A percentile compares a stretch with the other conserved stretches of the same genome.
phyloP scores from a whole-genome alignment of 108 stramenopile genomes.

The Nitzschia palea region DNA sequence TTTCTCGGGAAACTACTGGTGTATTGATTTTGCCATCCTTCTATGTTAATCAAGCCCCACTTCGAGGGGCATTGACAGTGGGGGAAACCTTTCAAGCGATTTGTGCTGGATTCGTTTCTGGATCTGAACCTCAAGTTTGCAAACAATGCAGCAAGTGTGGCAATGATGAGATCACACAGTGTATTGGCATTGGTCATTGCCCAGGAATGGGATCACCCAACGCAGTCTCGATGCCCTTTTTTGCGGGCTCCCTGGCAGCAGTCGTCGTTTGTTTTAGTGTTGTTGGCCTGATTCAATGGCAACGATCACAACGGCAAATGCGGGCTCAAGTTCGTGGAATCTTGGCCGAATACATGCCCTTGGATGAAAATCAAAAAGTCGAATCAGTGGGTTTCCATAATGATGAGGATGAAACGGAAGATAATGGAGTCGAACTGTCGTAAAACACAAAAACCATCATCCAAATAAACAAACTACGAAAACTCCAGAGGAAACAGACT shows the following conservation, averaged over 20 bases:
- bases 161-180: slow-evolving; percentile 25
- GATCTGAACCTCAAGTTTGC: slow-evolving; percentile 77
- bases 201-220: slow-evolving; percentile 5
- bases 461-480: not conserved
- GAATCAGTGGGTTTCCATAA: slow-evolving; percentile 26
- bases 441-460: not conserved
- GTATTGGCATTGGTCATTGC: slow-evolving; percentile 27
- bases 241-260: slow-evolving; percentile 19
- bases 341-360: slow-evolving; percentile 94
- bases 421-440: slow-evolving; percentile 8
- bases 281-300: slow-evolving; percentile 72
- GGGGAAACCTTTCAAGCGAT: slow-evolving; percentile 86
- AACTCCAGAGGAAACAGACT: too few relatives aligned
- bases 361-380: slow-evolving; percentile 65
- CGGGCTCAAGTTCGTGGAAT: slow-evolving; percentile 91
- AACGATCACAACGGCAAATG: slow-evolving; percentile 81
- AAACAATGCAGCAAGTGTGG: slow-evolving; percentile 34
- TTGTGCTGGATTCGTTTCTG: slow-evolving; percentile 83
- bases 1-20: slow-evolving; percentile 46
- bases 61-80: slow-evolving; percentile 75
- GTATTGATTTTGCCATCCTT: slow-evolving; percentile 82
- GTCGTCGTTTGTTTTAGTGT: slow-evolving; percentile 17
- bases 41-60: slow-evolving; percentile 87
- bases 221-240: slow-evolving; percentile 29
- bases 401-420: slow-evolving; percentile 6